A percentile compares a stretch with the other conserved stretches of the same genome.
Conservation (phyloP, 352 stramenopile species). For the Blastocystis sp. region DNA sequence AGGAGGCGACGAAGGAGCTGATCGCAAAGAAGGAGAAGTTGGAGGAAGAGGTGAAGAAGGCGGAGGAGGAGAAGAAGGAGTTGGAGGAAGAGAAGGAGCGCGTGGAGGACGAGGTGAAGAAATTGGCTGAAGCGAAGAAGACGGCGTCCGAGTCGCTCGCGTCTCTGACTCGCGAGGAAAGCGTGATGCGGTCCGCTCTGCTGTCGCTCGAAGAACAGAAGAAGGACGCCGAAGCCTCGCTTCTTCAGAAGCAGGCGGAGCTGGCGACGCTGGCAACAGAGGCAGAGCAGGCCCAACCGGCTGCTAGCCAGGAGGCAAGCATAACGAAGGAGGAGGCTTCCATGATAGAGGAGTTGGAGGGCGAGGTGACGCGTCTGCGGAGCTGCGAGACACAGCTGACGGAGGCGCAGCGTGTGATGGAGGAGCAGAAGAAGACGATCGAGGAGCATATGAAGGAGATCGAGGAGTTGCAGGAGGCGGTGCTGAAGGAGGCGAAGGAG, state of each 20-base stretch:
- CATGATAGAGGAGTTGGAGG: neutral
- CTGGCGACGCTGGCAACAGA: no score
- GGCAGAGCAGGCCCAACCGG: no score
- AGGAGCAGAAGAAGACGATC: neutral
- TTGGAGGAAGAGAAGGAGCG: neutral
- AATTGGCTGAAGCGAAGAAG: neutral
- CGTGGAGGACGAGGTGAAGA: neutral
- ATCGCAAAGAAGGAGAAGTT: neutral
- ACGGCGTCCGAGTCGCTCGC: no score
- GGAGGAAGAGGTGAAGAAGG: neutral
- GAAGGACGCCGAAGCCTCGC: no score
- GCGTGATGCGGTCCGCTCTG: no score
- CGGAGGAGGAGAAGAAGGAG: neutral
- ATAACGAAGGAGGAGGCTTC: no score
- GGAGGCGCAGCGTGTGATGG: neutral
- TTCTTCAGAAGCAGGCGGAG: no score
- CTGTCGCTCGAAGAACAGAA: no score
- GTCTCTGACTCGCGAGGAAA: no score
- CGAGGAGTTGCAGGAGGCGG: neutral
- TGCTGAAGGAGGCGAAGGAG: neutral
- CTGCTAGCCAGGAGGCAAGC: no score
- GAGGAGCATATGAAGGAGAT: neutral
- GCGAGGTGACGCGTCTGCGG: neutral
- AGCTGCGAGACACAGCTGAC: conserved; percentile 3
- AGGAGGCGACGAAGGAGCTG: neutral